Percentiles rank a stretch among this genome's conserved stretches.
phyloP scores from a whole-genome alignment of 2,329 filamentous ascomycete genomes.

The Incumbomyces delicatus region DNA sequence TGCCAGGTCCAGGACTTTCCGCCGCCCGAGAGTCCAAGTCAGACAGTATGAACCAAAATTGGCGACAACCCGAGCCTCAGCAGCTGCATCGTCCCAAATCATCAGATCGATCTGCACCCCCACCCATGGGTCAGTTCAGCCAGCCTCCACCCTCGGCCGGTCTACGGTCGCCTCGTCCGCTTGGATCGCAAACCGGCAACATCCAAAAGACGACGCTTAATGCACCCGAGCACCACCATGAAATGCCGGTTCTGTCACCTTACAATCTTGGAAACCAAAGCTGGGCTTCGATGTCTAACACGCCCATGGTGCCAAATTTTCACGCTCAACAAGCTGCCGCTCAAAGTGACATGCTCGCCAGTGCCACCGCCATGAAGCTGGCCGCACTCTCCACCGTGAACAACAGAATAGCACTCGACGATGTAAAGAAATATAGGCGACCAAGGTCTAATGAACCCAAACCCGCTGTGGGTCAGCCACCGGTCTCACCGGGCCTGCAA shows the following conservation, averaged over 20 bases:
- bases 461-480: slow-evolving; percentile 42
- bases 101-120: slow-evolving; percentile 48
- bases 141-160: slow-evolving; percentile 68
- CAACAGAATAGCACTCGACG: slow-evolving; percentile 92
- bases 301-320: slow-evolving; percentile 87
- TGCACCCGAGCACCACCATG: slow-evolving; percentile 60
- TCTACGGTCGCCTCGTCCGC: slow-evolving; percentile 69
- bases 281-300: slow-evolving; percentile 98
- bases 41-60: slow-evolving; percentile 52
- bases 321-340: slow-evolving; percentile 48
- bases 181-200: slow-evolving; percentile 52
- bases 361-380: slow-evolving; percentile 97
- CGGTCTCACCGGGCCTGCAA: slow-evolving; percentile 58
- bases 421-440: slow-evolving; percentile 91
- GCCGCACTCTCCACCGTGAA: slow-evolving; percentile 95
- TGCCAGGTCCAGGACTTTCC: slow-evolving; percentile 66
- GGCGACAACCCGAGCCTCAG: slow-evolving; percentile 50
- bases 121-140: slow-evolving; percentile 84
- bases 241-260: slow-evolving; percentile 78
- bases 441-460: slow-evolving; percentile 73
- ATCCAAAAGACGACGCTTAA: slow-evolving; percentile 78
- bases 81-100: slow-evolving; percentile 62
- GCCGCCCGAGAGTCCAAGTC: slow-evolving; percentile 52
- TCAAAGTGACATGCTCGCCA: slow-evolving; percentile 96
- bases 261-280: slow-evolving; percentile 69